Conservation (phyloP, 2,329 filamentous ascomycete genomes). For the Colletotrichum lentis region DNA sequence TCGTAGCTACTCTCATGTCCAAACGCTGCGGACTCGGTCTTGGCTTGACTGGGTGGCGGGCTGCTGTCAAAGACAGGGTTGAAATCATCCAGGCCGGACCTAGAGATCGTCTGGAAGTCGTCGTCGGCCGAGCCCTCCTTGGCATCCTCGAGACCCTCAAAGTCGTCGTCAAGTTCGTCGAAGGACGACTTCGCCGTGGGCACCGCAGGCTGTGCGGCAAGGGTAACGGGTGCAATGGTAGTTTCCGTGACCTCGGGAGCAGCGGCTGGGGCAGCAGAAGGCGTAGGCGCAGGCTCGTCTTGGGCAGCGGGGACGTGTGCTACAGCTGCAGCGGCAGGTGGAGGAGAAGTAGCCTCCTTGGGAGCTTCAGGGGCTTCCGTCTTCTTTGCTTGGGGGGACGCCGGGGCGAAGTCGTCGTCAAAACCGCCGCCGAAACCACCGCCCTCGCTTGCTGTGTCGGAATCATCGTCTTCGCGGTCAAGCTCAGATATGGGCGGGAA, state of each 20-base stretch:
- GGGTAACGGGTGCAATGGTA: slow-evolving; percentile 39
- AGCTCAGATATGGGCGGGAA: slow-evolving; percentile 95
- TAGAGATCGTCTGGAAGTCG: slow-evolving; percentile 78
- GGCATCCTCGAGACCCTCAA: slow-evolving; percentile 83
- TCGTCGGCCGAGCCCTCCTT: slow-evolving; percentile 82
- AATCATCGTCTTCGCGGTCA: slow-evolving; percentile 73
- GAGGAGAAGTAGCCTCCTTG: slow-evolving; percentile 35
- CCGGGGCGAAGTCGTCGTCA: slow-evolving; percentile 88
- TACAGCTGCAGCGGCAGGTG: slow-evolving; percentile 46
- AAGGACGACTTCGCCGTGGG: slow-evolving; percentile 62
- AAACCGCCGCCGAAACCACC: slow-evolving; percentile 92
- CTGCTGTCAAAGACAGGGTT: slow-evolving; percentile 82
- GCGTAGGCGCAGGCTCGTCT: slow-evolving; percentile 2
- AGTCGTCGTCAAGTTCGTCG: slow-evolving; percentile 81
- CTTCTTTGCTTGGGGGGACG: slow-evolving; percentile 56
- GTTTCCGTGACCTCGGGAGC: slow-evolving; percentile 36
- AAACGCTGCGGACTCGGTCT: slow-evolving; percentile 63
- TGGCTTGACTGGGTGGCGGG: slow-evolving; percentile 62
- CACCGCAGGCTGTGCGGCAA: slow-evolving; percentile 40
- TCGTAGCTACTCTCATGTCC: slow-evolving; percentile 67
- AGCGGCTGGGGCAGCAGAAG: slow-evolving; percentile 45
- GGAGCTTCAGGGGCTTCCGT: slow-evolving; percentile 37
- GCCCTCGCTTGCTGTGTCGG: slow-evolving; percentile 78
- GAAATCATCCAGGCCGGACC: slow-evolving; percentile 78
- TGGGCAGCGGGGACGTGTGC: slow-evolving; percentile 3